Percentiles rank a stretch among this genome's conserved stretches.
Evolutionary conservation across 768 basidiomycete species (phyloP).

Genomic region (Mycena galopus): DNA sequence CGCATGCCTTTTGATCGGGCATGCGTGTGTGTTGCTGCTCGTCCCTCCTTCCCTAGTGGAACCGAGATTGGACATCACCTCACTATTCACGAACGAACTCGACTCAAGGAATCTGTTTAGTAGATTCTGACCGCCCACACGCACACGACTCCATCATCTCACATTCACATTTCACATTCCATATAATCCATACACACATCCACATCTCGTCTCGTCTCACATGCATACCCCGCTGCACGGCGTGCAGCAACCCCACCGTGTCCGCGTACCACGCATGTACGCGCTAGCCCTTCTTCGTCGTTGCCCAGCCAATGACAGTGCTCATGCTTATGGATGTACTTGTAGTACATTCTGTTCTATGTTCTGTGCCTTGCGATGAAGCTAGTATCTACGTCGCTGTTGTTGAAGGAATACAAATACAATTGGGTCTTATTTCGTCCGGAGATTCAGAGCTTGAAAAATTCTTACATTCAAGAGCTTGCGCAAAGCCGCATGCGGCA

Average conservation of each 20-base stretch:
- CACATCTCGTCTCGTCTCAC: not conserved
- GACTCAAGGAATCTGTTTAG: not conserved
- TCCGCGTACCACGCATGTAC: not conserved
- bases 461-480: no score
- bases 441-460: no score
- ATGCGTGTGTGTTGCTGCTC: no score
- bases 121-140: not conserved
- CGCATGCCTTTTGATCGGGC: conserved; percentile 9
- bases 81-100: no score
- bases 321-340: no score
- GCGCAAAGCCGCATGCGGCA: no score
- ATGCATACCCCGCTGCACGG: conserved; percentile 28
- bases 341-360: not conserved
- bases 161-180: not conserved
- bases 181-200: not conserved
- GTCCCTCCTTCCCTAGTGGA: no score
- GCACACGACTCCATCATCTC: not conserved
- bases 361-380: no score
- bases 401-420: no score
- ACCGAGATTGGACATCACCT: no score
- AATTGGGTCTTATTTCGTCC: no score
- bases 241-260: conserved; percentile 7
- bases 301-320: conserved; percentile 8
- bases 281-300: not conserved
- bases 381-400: no score